Percentiles rank a stretch among this genome's conserved stretches.
Evolutionary conservation across 177 flowering plant species (phyloP).

Genomic region (Tripterygium wilfordii): DNA sequence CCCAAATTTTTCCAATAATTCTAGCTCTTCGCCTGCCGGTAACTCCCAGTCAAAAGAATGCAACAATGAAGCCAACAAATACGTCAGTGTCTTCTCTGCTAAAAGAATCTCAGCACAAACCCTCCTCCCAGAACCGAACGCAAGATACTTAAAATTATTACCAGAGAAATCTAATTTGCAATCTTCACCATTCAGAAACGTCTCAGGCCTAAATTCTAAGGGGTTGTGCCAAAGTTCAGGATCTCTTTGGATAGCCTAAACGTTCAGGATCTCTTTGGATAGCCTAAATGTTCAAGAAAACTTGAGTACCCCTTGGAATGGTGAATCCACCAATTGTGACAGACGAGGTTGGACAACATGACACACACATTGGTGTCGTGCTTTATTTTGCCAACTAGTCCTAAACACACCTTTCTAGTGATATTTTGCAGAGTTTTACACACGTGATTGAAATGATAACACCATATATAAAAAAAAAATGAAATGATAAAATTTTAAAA

Average conservation of each 20-base stretch:
- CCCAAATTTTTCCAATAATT: slow-evolving; percentile 11
- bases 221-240: slow-evolving; percentile 20
- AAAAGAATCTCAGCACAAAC: slow-evolving; percentile 20
- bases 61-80: slow-evolving; percentile 28
- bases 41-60: slow-evolving; percentile 35
- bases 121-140: slow-evolving; percentile 29
- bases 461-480: too few species aligned
- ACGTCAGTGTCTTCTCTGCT: slow-evolving; percentile 30
- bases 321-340: too few species aligned
- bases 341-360: too few species aligned
- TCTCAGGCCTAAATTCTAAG: slow-evolving; percentile 14
- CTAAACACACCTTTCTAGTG: too few species aligned
- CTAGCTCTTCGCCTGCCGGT: slow-evolving; percentile 14
- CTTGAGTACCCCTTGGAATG: too few species aligned
- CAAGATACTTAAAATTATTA: slow-evolving; percentile 15
- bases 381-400: too few species aligned
- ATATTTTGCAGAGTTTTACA: too few species aligned
- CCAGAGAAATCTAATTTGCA: slow-evolving; percentile 15
- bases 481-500: too few species aligned
- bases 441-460: too few species aligned
- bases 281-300: too few species aligned
- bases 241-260: slow-evolving; percentile 17
- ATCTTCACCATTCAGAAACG: slow-evolving; percentile 8
- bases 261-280: too few species aligned
- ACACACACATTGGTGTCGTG: too few species aligned